A percentile compares a stretch with the other conserved stretches of the same genome.
Evolutionary conservation across 257 asterid genomes (phyloP).

Genomic region (Solanum lycopersicoides): DNA sequence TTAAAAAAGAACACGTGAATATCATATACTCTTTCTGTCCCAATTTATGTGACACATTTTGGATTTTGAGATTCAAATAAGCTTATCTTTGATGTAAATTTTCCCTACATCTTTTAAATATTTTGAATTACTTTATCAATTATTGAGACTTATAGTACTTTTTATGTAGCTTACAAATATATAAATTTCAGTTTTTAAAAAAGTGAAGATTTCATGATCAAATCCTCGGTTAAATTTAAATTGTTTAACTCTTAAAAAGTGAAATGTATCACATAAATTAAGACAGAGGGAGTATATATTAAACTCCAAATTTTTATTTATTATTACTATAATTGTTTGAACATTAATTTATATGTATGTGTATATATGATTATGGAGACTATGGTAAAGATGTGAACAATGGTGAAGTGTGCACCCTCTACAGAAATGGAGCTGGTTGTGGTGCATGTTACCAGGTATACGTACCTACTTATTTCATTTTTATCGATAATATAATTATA

Average conservation of each 20-base stretch:
- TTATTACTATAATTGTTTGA: background rate
- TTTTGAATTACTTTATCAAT: no score
- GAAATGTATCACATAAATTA: no score
- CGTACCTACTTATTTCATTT: background rate
- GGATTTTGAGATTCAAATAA: no score
- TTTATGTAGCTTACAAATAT: no score
- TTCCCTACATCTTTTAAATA: no score
- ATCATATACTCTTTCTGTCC: background rate
- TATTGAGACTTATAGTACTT: no score
- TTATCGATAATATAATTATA: background rate
- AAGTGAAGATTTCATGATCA: no score
- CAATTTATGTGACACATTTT: no score
- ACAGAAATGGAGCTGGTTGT: constrained; percentile 15
- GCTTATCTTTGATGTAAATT: no score
- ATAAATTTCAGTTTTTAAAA: no score
- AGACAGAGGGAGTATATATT: background rate
- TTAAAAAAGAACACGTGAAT: background rate
- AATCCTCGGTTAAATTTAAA: no score
- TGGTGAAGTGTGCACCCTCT: constrained; percentile 8
- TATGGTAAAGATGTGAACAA: constrained; percentile 15
- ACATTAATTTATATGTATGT: background rate
- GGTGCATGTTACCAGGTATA: constrained; percentile 28
- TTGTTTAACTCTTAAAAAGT: no score
- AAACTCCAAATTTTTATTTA: background rate
- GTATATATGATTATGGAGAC: constrained; percentile 15